phyloP scores from a whole-genome alignment of 2,329 filamentous ascomycete species.

The Fusarium miscanthi region DNA sequence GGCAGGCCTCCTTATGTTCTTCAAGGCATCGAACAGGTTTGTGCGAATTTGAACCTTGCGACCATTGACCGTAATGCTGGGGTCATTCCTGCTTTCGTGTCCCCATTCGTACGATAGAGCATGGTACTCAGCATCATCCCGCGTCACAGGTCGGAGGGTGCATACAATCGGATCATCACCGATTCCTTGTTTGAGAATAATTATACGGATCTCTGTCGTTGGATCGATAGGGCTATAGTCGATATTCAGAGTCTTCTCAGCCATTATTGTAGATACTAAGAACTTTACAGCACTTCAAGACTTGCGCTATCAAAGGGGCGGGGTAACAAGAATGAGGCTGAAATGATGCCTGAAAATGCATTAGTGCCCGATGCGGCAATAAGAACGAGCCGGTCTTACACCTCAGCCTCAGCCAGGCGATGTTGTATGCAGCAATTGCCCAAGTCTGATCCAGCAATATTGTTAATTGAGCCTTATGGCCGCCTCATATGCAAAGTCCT shows the following conservation, averaged over 20 bases:
- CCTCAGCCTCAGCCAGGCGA: too few relatives aligned
- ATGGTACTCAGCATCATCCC: background rate
- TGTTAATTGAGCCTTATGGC: background rate
- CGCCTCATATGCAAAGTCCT: background rate
- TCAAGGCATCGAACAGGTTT: background rate
- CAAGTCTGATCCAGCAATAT: background rate
- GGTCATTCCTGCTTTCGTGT: background rate
- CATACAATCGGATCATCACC: rapidly evolving
- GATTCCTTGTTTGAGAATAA: rapidly evolving
- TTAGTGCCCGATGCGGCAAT: too few relatives aligned
- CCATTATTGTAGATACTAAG: rapidly evolving
- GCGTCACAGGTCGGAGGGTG: rapidly evolving
- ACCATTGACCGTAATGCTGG: rapidly evolving
- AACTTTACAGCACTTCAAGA: too few relatives aligned
- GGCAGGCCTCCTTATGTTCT: rapidly evolving
- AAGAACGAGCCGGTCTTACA: too few relatives aligned
- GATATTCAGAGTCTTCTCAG: background rate
- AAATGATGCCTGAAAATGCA: background rate
- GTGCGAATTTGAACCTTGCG: background rate
- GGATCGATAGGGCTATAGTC: background rate
- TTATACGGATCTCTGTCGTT: background rate
- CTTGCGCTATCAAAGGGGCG: background rate
- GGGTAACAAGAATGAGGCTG: too few relatives aligned
- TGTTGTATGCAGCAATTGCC: too few relatives aligned
- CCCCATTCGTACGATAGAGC: background rate